Evolutionary conservation across 2,329 filamentous ascomycete genomes (phyloP).

Genomic region (Myriosclerotinia curreyana): DNA sequence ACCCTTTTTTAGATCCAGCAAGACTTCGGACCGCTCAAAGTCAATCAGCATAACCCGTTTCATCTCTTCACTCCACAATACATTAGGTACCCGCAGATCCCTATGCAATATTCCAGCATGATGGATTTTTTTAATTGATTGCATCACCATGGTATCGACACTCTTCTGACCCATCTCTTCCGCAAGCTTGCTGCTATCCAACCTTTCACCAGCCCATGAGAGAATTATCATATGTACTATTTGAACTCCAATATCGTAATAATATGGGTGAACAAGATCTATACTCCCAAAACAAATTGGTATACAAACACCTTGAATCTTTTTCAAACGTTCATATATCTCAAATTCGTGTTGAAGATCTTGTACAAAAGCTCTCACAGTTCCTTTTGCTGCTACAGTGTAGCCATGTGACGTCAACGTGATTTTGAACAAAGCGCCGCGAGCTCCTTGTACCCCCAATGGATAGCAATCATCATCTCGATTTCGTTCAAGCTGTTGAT

Average conservation of each 20-base stretch:
- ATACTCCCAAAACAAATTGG: slow-evolving; percentile 1
- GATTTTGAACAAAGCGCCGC: not conserved
- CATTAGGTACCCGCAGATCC: not conserved
- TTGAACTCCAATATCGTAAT: slow-evolving; percentile 1
- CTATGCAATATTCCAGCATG: too few relatives aligned
- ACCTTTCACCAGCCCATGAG: not conserved
- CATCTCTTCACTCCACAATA: not conserved
- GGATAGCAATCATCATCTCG: not conserved
- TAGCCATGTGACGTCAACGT: slow-evolving; percentile 1
- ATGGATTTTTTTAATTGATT: too few relatives aligned
- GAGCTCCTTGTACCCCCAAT: not conserved
- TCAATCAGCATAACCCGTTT: slow-evolving; percentile 8
- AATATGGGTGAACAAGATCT: not conserved
- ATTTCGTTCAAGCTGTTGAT: slow-evolving; percentile 3
- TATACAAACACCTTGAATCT: slow-evolving; percentile 23
- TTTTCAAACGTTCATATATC: slow-evolving; percentile 40
- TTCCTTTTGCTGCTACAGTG: slow-evolving; percentile 32
- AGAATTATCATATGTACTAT: slow-evolving; percentile 11
- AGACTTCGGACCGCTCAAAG: not conserved
- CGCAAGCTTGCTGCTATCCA: too few relatives aligned
- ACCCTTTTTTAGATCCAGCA: not conserved
- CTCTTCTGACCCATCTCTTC: too few relatives aligned
- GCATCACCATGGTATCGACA: too few relatives aligned
- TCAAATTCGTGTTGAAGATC: slow-evolving; percentile 39
- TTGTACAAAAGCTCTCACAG: too few relatives aligned